Evolutionary conservation across 164 flowering plant species (phyloP).

Genomic region (Dillenia suffruticosa): DNA sequence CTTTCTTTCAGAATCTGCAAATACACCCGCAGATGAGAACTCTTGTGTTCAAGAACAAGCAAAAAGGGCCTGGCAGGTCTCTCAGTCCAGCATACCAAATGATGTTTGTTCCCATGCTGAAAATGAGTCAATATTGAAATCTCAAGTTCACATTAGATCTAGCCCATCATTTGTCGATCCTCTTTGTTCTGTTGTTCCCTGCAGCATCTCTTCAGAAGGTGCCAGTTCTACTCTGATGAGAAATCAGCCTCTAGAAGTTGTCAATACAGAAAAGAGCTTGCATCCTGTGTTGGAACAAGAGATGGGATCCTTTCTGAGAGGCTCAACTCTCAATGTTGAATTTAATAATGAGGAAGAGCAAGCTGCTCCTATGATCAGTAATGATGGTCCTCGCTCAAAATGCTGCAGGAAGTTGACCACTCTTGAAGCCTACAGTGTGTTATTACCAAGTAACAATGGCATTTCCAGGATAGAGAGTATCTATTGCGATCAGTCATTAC

Average conservation of each 20-base stretch:
- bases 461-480: constrained; percentile 4
- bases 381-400: constrained; percentile 17
- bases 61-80: constrained; percentile 15
- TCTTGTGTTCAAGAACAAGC: constrained; percentile 42
- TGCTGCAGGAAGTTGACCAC: constrained; percentile 32
- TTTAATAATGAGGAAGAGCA: constrained; percentile 13
- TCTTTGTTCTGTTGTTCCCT: constrained; percentile 88
- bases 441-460: constrained; percentile 16
- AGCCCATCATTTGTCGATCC: constrained; percentile 57
- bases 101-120: constrained; percentile 23
- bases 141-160: constrained; percentile 47
- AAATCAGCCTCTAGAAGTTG: constrained; percentile 17
- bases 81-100: constrained; percentile 31
- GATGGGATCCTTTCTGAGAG: constrained; percentile 10
- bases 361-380: constrained; percentile 8
- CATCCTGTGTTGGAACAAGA: constrained; percentile 9
- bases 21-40: constrained; percentile 50
- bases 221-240: constrained; percentile 8
- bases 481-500: constrained; percentile 4
- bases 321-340: constrained; percentile 12
- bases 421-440: constrained; percentile 49
- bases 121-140: constrained; percentile 20
- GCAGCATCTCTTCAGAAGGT: constrained; percentile 55
- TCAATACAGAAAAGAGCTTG: constrained; percentile 13
- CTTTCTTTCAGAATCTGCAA: constrained; percentile 76